Conservation (phyloP, 2,329 filamentous ascomycete genomes). For the Nigrospora oryzae region DNA sequence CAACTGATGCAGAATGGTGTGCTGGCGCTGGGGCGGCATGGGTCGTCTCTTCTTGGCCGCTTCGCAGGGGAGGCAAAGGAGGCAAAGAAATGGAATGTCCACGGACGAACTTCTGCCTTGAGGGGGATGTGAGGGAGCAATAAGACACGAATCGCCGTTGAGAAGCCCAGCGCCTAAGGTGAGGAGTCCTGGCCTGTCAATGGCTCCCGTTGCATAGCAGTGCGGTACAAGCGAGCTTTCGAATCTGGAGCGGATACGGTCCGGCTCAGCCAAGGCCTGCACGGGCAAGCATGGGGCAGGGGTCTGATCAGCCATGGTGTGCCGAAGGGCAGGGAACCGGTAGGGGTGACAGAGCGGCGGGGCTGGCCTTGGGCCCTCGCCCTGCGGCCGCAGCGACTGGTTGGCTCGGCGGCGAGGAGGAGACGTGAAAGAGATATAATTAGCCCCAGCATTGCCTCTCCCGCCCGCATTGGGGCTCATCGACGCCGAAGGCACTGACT, state of each 20-base stretch:
- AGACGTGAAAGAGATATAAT: conserved; percentile 27
- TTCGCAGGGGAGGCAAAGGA: conserved; percentile 11
- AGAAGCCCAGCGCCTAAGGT: conserved; percentile 31
- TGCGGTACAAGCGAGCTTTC: conserved; percentile 22
- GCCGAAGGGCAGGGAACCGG: conserved; percentile 23
- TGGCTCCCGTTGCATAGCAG: conserved; percentile 30
- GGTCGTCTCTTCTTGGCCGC: neutral
- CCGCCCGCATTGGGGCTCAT: too few relatives aligned
- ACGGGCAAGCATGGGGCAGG: conserved; percentile 22
- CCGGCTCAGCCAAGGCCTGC: conserved; percentile 30
- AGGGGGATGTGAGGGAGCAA: conserved; percentile 22
- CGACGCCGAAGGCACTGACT: too few relatives aligned
- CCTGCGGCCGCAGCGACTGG: conserved; percentile 16
- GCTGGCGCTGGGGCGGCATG: conserved; percentile 20
- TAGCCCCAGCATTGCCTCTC: conserved; percentile 18
- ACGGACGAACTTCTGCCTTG: conserved; percentile 6
- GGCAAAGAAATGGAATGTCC: conserved; percentile 13
- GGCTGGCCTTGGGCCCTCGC: conserved; percentile 14
- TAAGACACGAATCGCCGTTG: conserved; percentile 25
- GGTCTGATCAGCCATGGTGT: conserved; percentile 27
- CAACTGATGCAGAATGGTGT: conserved; percentile 17
- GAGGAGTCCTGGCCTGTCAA: conserved; percentile 31
- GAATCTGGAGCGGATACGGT: conserved; percentile 35
- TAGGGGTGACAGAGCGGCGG: conserved; percentile 22
- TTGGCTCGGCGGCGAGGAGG: conserved; percentile 19